Evolutionary conservation across 169 alveolate species (phyloP).

Genomic region (Cryptosporidium muris): DNA sequence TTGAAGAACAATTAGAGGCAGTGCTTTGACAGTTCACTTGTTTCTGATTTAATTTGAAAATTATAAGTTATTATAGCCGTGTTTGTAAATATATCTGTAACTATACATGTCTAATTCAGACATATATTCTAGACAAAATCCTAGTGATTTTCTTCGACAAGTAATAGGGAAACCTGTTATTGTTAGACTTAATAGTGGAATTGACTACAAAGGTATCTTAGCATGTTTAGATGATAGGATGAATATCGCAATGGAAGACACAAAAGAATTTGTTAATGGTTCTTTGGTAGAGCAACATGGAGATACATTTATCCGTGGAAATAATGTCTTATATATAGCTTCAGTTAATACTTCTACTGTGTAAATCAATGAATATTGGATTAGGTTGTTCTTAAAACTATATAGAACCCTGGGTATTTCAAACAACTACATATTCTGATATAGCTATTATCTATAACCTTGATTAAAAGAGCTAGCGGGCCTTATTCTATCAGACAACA

Average conservation of each 20-base stretch:
- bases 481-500: too few relatives aligned
- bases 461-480: too few relatives aligned
- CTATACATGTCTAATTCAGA: neutral
- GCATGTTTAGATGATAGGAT: slow-evolving; percentile 87
- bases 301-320: slow-evolving; percentile 87
- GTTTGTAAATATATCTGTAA: too few relatives aligned
- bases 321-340: slow-evolving; percentile 80
- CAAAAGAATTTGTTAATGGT: slow-evolving; percentile 83
- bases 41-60: too few relatives aligned
- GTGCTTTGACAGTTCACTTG: too few relatives aligned
- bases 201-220: slow-evolving; percentile 75
- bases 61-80: too few relatives aligned
- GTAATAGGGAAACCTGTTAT: slow-evolving; percentile 64
- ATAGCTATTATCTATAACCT: too few relatives aligned
- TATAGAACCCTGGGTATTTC: slow-evolving; percentile 24
- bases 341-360: slow-evolving; percentile 32
- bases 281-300: slow-evolving; percentile 80
- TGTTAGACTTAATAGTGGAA: slow-evolving; percentile 68
- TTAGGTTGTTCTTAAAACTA: slow-evolving; percentile 2
- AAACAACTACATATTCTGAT: too few relatives aligned
- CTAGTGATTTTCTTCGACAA: slow-evolving; percentile 57
- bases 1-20: too few relatives aligned
- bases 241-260: slow-evolving; percentile 86
- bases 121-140: slow-evolving; percentile 15
- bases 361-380: neutral